These are phyloP conservation scores for Eucalyptus sp. DNA, from an alignment of 345 rosid genomes.

Conservation along the genomic window DNA sequence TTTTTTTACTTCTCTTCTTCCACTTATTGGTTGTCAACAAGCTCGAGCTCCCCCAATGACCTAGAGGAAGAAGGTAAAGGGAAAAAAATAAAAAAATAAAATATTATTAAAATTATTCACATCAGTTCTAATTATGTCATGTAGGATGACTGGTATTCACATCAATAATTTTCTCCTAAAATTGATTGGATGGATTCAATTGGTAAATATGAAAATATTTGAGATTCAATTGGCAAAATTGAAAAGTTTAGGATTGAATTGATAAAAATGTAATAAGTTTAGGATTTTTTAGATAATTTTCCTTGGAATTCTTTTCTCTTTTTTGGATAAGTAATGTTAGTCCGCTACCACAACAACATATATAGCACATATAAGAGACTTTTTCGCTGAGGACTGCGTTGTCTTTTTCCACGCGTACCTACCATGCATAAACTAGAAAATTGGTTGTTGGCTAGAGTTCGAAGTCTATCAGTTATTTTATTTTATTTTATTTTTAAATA, in stretches of 20 bases:
- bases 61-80: not conserved
- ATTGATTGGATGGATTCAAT: no score
- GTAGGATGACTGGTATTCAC: accelerated
- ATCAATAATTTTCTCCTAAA: no score
- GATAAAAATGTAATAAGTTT: no score
- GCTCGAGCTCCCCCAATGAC: no score
- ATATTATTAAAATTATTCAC: not conserved
- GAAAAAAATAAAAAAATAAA: no score
- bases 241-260: no score
- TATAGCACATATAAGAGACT: not conserved
- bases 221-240: no score
- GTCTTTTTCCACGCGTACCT: not conserved
- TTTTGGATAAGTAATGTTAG: not conserved
- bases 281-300: not conserved
- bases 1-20: no score
- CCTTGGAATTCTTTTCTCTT: not conserved
- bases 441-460: not conserved
- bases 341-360: not conserved
- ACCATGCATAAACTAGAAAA: not conserved
- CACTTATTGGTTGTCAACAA: accelerated
- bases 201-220: no score
- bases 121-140: not conserved
- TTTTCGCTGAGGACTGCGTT: not conserved
- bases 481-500: not conserved
- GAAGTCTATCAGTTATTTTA: not conserved